Evolutionary conservation across 345 rosid species (phyloP).

Genomic region (Nasturtium officinale): DNA sequence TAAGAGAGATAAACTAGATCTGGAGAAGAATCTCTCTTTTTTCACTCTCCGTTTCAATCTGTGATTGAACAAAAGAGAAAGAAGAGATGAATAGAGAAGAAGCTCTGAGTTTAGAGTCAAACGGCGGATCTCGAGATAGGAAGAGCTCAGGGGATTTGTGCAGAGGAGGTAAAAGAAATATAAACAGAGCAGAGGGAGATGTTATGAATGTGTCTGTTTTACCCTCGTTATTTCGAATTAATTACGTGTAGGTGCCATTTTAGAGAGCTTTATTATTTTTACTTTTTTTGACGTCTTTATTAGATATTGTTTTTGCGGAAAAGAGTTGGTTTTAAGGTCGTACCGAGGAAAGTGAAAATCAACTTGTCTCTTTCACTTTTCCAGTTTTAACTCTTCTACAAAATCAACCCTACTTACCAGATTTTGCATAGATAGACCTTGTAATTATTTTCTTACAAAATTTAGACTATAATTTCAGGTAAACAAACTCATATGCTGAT

Average conservation of each 20-base stretch:
- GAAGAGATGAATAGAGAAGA: not conserved
- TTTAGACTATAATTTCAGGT: not conserved
- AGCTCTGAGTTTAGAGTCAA: conserved; percentile 4
- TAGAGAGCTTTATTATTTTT: not conserved
- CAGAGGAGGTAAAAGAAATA: conserved; percentile 37
- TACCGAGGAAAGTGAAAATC: conserved; percentile 20
- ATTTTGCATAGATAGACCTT: not conserved
- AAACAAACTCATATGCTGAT: not conserved
- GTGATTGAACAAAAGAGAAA: conserved; percentile 12
- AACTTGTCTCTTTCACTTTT: conserved; percentile 24
- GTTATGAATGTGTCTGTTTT: not conserved
- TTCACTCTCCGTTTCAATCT: conserved; percentile 11
- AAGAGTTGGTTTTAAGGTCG: conserved; percentile 42
- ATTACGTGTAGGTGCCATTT: conserved; percentile 24
- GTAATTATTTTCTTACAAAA: not conserved
- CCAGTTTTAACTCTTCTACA: not conserved
- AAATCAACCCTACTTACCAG: conserved; percentile 16
- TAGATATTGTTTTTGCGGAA: conserved; percentile 26
- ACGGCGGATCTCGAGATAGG: conserved; percentile 45
- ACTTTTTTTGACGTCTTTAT: too few relatives aligned
- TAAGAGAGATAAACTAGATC: conserved; percentile 26
- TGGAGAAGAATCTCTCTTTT: conserved; percentile 3
- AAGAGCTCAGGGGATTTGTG: conserved; percentile 36
- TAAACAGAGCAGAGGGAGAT: conserved; percentile 30
- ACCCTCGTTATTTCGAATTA: not conserved